phyloP scores from a whole-genome alignment of 352 stramenopile genomes.

The Phytophthora uliginosa region DNA sequence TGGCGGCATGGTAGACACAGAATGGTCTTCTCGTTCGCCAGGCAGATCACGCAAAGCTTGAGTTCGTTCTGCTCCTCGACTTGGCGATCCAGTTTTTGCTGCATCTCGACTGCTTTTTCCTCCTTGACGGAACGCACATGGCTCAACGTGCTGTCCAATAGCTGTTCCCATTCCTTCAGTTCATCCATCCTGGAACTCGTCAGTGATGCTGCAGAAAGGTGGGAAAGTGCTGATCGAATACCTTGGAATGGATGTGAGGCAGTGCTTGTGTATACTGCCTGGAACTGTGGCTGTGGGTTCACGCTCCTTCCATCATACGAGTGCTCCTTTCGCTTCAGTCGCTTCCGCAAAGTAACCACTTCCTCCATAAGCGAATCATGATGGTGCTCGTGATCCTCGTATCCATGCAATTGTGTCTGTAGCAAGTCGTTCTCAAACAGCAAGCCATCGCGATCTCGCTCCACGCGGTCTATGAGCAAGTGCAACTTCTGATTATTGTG shows the following conservation, averaged over 20 bases:
- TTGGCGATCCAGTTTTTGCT: slow-evolving; percentile 81
- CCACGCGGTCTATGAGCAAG: slow-evolving; percentile 84
- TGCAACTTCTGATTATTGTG: slow-evolving; percentile 90
- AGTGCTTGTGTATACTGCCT: not conserved
- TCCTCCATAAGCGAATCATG: slow-evolving; percentile 80
- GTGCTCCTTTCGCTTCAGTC: slow-evolving; percentile 46
- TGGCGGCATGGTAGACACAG: slow-evolving; percentile 87
- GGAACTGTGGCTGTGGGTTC: slow-evolving; percentile 17
- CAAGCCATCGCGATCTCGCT: slow-evolving; percentile 84
- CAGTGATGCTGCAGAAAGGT: slow-evolving; percentile 33
- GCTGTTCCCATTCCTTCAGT: slow-evolving; percentile 77
- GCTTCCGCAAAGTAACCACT: slow-evolving; percentile 54
- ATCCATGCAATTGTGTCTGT: slow-evolving; percentile 77
- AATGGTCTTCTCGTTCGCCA: slow-evolving; percentile 87
- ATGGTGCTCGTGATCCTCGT: slow-evolving; percentile 72
- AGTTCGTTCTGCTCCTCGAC: slow-evolving; percentile 85
- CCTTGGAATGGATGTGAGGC: slow-evolving; percentile 4
- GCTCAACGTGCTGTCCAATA: slow-evolving; percentile 68
- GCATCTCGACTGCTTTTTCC: slow-evolving; percentile 79
- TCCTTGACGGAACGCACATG: slow-evolving; percentile 73
- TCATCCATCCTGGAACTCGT: slow-evolving; percentile 54
- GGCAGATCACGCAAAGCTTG: slow-evolving; percentile 89
- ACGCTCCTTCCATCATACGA: slow-evolving; percentile 3
- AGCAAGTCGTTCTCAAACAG: slow-evolving; percentile 88
- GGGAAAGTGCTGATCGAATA: slow-evolving; percentile 41